phyloP scores from a whole-genome alignment of 257 asterid species.

The Rauvolfia tetraphylla region DNA sequence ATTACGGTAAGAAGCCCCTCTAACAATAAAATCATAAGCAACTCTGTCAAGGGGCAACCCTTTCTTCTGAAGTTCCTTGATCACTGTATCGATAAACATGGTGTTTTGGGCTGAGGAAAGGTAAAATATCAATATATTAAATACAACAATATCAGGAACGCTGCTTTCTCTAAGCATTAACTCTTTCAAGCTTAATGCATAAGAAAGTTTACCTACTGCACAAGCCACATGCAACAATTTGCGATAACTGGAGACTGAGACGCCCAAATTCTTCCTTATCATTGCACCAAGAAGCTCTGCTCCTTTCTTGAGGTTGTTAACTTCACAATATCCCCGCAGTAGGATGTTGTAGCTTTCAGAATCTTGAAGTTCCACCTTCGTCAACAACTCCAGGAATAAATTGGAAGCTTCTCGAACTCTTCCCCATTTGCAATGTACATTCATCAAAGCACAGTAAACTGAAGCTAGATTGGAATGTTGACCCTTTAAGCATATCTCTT shows the following conservation, averaged over 20 bases:
- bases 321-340: constrained; percentile 44
- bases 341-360: constrained; percentile 36
- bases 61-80: constrained; percentile 33
- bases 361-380: constrained; percentile 29
- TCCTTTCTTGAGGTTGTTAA: constrained; percentile 35
- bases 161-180: constrained; percentile 37
- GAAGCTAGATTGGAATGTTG: constrained; percentile 34
- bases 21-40: constrained; percentile 48
- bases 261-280: constrained; percentile 43
- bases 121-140: constrained; percentile 56
- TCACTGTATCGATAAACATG: constrained; percentile 30
- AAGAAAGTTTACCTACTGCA: constrained; percentile 32
- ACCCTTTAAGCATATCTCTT: constrained; percentile 37
- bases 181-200: constrained; percentile 50
- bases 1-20: constrained; percentile 41
- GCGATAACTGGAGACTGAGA: constrained; percentile 56
- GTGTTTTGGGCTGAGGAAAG: constrained; percentile 33
- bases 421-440: constrained; percentile 44
- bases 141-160: constrained; percentile 37
- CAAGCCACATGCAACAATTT: constrained; percentile 39
- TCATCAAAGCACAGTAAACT: constrained; percentile 40
- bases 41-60: constrained; percentile 49
- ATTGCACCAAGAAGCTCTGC: constrained; percentile 46
- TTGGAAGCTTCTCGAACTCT: constrained; percentile 43
- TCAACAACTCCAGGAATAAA: constrained; percentile 39